A percentile compares a stretch with the other conserved stretches of the same genome.
Evolutionary conservation across 345 rosid genomes (phyloP).

Genomic region (Syzygium grande): DNA sequence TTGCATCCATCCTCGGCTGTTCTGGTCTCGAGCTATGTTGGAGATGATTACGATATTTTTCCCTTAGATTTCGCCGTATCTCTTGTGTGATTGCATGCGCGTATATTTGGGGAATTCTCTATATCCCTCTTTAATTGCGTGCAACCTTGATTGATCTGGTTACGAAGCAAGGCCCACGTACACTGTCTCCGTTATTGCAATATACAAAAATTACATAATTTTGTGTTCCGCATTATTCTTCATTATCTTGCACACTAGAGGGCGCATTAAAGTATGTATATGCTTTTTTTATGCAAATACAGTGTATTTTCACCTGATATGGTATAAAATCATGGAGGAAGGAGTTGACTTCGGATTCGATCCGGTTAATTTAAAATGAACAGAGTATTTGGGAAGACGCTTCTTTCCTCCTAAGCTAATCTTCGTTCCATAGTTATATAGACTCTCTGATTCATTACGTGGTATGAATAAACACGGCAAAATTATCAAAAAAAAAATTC

Average conservation of each 20-base stretch:
- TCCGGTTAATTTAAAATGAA: too few relatives aligned
- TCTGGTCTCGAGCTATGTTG: background rate
- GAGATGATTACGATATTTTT: background rate
- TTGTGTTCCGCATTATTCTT: background rate
- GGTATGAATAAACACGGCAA: too few relatives aligned
- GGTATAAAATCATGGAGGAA: background rate
- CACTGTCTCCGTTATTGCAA: background rate
- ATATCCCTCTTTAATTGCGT: background rate
- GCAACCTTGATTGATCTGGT: background rate
- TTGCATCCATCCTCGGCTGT: background rate
- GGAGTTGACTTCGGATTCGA: too few relatives aligned
- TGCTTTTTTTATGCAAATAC: background rate
- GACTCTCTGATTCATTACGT: too few relatives aligned
- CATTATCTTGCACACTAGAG: background rate
- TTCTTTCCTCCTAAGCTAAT: too few relatives aligned
- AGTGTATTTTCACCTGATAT: background rate
- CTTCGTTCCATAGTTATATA: too few relatives aligned
- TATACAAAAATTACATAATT: background rate
- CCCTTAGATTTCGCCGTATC: background rate
- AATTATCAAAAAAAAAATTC: too few relatives aligned
- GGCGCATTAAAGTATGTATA: background rate
- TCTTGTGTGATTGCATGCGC: background rate
- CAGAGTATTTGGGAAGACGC: too few relatives aligned
- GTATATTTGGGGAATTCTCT: background rate
- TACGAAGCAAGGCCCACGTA: background rate